phyloP scores from a whole-genome alignment of 2,329 filamentous ascomycete species.

The Thielaviopsis ethacetica region DNA sequence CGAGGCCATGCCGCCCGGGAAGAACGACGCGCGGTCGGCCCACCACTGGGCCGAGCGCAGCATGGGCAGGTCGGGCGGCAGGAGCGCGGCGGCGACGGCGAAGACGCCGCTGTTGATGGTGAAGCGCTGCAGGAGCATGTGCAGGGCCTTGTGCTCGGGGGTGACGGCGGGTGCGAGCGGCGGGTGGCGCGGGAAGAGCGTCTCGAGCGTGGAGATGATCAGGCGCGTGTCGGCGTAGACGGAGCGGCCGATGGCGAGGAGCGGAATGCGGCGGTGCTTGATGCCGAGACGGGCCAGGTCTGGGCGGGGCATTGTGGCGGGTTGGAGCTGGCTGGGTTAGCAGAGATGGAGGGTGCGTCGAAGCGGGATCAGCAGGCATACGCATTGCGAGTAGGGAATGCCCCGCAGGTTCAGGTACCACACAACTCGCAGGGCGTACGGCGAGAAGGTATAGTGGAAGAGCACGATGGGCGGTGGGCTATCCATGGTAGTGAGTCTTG shows the following conservation, averaged over 20 bases:
- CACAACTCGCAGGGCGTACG: constrained; percentile 43
- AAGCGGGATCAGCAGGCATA: constrained; percentile 19
- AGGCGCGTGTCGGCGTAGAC: constrained; percentile 55
- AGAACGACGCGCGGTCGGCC: constrained; percentile 35
- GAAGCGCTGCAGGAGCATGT: constrained; percentile 37
- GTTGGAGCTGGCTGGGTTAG: constrained; percentile 37
- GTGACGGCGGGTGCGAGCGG: constrained; percentile 25
- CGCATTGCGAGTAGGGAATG: constrained; percentile 51
- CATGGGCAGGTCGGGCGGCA: constrained; percentile 38
- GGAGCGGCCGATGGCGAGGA: constrained; percentile 48
- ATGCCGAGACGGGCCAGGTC: constrained; percentile 45
- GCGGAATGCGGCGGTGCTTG: constrained; percentile 51
- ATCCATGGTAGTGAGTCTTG: neutral
- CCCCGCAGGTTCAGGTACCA: constrained; percentile 54
- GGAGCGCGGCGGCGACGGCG: constrained; percentile 29
- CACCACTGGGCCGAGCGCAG: constrained; percentile 41
- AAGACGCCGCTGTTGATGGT: constrained; percentile 44
- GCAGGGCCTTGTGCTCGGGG: constrained; percentile 3
- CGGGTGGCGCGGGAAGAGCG: constrained; percentile 29
- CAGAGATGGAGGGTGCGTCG: neutral
- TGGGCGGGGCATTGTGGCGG: constrained; percentile 47
- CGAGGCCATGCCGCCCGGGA: constrained; percentile 15
- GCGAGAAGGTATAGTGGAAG: constrained; percentile 51
- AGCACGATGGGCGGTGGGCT: constrained; percentile 29
- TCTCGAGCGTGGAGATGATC: constrained; percentile 48